Evolutionary conservation across 495 filamentous ascomycete species (phyloP), one percentile per base, ranked within the genome.

Genomic region (Lindgomyces ingoldianus): DNA sequence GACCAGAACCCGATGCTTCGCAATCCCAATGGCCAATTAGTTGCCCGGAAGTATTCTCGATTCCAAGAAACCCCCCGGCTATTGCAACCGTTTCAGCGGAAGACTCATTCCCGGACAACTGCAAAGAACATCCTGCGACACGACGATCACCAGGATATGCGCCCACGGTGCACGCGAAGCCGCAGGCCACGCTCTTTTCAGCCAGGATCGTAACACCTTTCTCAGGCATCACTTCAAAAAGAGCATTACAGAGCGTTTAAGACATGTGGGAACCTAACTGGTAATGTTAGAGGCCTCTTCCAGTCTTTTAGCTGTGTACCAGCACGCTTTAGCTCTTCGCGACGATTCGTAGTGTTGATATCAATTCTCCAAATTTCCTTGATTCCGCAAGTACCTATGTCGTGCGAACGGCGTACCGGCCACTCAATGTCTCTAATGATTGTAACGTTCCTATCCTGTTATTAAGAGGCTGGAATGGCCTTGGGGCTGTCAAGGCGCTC

Each of bases 131-230:
- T 14, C 19, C 46, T 62, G 58, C 58, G 41, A 53, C 58, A 49
- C 65, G 55, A 33, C 47, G 52, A 54, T 63, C 45, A 48, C 51
- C 51, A 29, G 51, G 58, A 25, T 27, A 27, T 63, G 46, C 66
- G 66, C 66, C 66, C 60, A 64, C 39, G 61, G 21, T 30, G 47
- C 59, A 67, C 58, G 64, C 53, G 58, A 44, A 45, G 46, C 39
- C 55, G 65, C 42, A 63, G 59, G 30, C 52, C 45, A 41, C n/a
- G 19, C 65, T 27, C 50, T 39, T 53, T 67, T 39, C 27, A 61
- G 48, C 21, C 4, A 42, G 10, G 24, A 10, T 33, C 30, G 64
- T 61, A 29, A 57, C 57, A 67, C 57, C 49, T 24, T 50, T n/a
- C 18, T 47, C 39, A 26, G 12, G 59, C 29, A 47, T 26, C 11